Evolutionary conservation across 139 green algal species (phyloP).

Genomic region (Mesostigma viride): DNA sequence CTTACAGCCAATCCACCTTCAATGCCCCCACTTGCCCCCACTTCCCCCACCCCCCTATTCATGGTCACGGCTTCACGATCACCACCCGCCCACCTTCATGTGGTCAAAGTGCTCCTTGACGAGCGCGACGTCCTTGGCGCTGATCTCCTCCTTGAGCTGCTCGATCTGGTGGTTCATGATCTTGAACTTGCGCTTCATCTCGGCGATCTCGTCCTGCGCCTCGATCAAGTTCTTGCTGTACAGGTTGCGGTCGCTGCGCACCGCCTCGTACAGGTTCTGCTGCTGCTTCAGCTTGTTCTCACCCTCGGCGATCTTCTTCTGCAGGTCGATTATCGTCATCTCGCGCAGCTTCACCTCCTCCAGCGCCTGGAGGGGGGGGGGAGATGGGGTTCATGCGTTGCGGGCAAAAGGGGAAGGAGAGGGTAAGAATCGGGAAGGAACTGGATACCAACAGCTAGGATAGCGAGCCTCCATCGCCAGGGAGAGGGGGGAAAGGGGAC

Average conservation of each 20-base stretch:
- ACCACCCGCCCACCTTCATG: slow-evolving; percentile 59
- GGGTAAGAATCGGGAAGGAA: too few relatives aligned
- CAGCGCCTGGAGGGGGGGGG: slow-evolving; percentile 30
- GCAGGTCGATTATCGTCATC: slow-evolving; percentile 74
- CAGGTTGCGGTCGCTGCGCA: slow-evolving; percentile 71
- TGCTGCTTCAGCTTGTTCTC: slow-evolving; percentile 78
- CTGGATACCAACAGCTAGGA: slow-evolving; percentile 16
- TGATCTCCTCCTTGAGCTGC: slow-evolving; percentile 79
- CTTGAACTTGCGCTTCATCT: slow-evolving; percentile 86
- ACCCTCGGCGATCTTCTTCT: slow-evolving; percentile 72
- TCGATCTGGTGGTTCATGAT: slow-evolving; percentile 80
- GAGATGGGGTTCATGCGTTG: too few relatives aligned
- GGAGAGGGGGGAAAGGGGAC: too few relatives aligned
- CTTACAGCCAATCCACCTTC: too few relatives aligned
- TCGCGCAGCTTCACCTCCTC: slow-evolving; percentile 79
- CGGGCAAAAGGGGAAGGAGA: too few relatives aligned
- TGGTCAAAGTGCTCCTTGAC: slow-evolving; percentile 85
- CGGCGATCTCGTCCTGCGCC: slow-evolving; percentile 74
- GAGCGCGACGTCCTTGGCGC: slow-evolving; percentile 62
- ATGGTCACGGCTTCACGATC: too few relatives aligned
- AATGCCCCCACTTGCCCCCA: too few relatives aligned
- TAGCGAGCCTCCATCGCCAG: too few relatives aligned
- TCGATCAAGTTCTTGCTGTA: slow-evolving; percentile 83
- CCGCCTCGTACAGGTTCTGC: slow-evolving; percentile 67
- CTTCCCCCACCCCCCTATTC: too few relatives aligned